Percentiles rank a stretch among this genome's conserved stretches.
These are phyloP conservation scores for Plantago elongata DNA, from an alignment of 257 asterid species.

Conservation along the genomic window DNA sequence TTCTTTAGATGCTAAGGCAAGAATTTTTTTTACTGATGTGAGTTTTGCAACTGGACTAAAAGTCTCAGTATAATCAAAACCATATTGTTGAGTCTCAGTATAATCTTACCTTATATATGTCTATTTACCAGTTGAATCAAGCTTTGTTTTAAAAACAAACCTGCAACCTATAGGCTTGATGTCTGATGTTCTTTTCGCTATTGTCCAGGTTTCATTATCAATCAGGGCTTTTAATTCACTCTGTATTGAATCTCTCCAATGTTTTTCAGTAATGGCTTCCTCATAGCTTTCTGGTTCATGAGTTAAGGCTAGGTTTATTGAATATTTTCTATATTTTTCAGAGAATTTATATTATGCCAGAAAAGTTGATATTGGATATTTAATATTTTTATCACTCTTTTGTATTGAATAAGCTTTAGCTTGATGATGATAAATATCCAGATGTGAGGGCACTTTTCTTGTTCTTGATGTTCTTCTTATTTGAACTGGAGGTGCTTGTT, in stretches of 20 bases:
- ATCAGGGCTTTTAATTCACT: background rate
- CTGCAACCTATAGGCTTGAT: background rate
- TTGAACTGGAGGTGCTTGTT: too few relatives aligned
- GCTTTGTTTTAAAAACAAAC: background rate
- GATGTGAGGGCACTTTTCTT: too few relatives aligned
- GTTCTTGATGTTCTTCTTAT: too few relatives aligned
- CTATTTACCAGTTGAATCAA: background rate
- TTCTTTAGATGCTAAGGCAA: background rate
- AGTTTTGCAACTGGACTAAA: background rate
- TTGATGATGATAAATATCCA: too few relatives aligned
- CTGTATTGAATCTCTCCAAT: background rate
- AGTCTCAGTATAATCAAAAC: background rate
- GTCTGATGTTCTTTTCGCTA: background rate
- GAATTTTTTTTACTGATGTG: background rate
- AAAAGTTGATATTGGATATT: too few relatives aligned
- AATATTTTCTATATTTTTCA: too few relatives aligned
- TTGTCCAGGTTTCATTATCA: background rate
- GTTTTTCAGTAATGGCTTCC: too few relatives aligned
- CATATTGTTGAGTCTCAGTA: background rate
- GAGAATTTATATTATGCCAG: background rate
- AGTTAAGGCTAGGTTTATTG: background rate
- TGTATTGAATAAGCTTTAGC: too few relatives aligned
- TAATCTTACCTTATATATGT: background rate
- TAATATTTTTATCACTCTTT: too few relatives aligned
- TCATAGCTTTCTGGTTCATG: too few relatives aligned